Percentiles rank a stretch among this genome's conserved stretches.
These are phyloP conservation scores for Dujonia santamariae DNA, from an alignment of 1,139 yeast genomes.

Conservation along the genomic window DNA sequence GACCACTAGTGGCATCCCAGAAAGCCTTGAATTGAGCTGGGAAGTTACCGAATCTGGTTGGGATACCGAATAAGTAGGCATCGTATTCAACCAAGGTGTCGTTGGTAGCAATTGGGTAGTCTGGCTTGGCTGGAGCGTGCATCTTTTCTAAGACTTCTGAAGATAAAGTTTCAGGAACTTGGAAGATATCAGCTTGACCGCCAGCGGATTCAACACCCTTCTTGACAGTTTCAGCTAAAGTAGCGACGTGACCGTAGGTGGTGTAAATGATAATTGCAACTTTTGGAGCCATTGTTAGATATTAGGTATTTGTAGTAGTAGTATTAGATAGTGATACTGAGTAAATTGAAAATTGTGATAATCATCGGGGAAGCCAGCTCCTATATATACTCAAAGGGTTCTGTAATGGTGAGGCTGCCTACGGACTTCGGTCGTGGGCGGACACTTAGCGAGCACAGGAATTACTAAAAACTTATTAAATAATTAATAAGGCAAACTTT, in stretches of 20 bases:
- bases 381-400: too few relatives aligned
- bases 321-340: neutral
- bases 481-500: too few relatives aligned
- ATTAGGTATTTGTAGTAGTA: neutral
- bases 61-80: conserved; percentile 76
- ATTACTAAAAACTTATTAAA: too few relatives aligned
- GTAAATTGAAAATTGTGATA: neutral
- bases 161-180: conserved; percentile 75
- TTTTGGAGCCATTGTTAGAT: conserved; percentile 26
- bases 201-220: conserved; percentile 75
- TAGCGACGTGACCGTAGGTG: conserved; percentile 73
- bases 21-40: conserved; percentile 81
- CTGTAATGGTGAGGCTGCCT: too few relatives aligned
- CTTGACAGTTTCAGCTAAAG: conserved; percentile 66
- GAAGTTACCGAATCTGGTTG: conserved; percentile 79
- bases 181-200: conserved; percentile 67
- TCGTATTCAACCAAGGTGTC: conserved; percentile 65
- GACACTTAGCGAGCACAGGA: too few relatives aligned
- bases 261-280: conserved; percentile 73
- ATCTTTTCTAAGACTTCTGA: conserved; percentile 56
- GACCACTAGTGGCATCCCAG: conserved; percentile 80
- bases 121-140: conserved; percentile 66
- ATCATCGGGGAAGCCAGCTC: neutral
- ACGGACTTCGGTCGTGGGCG: too few relatives aligned
- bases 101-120: conserved; percentile 64